phyloP scores from a whole-genome alignment of 176 grass and related monocot species.

The Phragmites australis region DNA sequence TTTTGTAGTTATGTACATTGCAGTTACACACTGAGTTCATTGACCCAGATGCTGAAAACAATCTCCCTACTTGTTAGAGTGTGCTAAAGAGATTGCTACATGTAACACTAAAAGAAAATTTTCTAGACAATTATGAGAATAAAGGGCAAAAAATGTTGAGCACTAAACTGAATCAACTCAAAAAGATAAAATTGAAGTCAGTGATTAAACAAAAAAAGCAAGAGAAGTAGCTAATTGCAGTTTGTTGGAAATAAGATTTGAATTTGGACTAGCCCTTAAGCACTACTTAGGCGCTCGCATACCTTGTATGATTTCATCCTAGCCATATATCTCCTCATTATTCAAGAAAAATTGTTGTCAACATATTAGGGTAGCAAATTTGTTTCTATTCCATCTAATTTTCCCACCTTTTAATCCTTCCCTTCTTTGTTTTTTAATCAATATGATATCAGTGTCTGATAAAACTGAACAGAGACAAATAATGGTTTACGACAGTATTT shows the following conservation, averaged over 20 bases:
- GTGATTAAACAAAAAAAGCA: background rate
- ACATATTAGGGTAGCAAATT: background rate
- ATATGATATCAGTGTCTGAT: background rate
- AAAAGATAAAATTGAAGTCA: background rate
- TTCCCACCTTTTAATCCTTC: background rate
- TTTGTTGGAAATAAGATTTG: background rate
- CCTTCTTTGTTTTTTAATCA: background rate
- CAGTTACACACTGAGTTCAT: background rate
- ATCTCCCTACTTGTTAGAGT: background rate
- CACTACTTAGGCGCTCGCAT: background rate
- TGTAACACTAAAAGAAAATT: constrained; percentile 22
- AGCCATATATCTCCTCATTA: no score
- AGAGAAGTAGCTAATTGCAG: constrained; percentile 5
- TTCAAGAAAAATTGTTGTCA: constrained; percentile 10
- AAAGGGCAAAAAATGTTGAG: background rate
- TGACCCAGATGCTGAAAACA: background rate
- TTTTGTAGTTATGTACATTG: constrained; percentile 13
- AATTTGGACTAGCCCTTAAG: constrained; percentile 15
- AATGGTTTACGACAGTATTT: background rate
- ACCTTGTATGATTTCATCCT: no score
- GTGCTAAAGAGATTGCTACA: constrained; percentile 1
- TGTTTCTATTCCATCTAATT: constrained; percentile 14
- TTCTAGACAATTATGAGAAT: constrained; percentile 9
- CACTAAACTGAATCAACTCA: constrained; percentile 6
- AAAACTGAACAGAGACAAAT: background rate